Percentiles rank a stretch among this genome's conserved stretches.
Conservation (phyloP, 805 yeast genomes). For the Vanderwaltozyma yarrowii region DNA sequence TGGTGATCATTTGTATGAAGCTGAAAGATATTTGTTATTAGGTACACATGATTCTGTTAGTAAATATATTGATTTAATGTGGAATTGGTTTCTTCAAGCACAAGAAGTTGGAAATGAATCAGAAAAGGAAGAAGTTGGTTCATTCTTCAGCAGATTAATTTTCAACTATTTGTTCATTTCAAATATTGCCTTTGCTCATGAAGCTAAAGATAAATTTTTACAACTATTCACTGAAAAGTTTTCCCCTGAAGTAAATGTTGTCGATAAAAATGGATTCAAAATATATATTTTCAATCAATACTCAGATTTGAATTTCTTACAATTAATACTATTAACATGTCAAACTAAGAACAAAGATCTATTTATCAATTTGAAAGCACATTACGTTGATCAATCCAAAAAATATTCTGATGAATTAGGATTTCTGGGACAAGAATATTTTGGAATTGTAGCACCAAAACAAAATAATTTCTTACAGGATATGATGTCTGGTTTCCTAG, state of each 20-base stretch:
- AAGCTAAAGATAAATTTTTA: conserved; percentile 32
- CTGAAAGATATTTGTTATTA: conserved; percentile 62
- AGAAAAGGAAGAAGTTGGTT: conserved; percentile 25
- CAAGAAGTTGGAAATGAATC: conserved; percentile 15
- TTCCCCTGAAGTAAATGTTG: conserved; percentile 15
- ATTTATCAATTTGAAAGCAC: conserved; percentile 41
- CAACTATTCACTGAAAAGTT: conserved; percentile 20
- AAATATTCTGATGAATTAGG: conserved; percentile 35
- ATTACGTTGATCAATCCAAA: conserved; percentile 33
- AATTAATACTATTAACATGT: conserved; percentile 51
- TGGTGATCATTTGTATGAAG: conserved; percentile 45
- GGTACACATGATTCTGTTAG: conserved; percentile 52
- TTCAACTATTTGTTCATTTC: conserved; percentile 63
- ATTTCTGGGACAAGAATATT: conserved; percentile 51
- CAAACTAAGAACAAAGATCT: conserved; percentile 42
- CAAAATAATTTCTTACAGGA: conserved; percentile 53
- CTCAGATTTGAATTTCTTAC: conserved; percentile 56
- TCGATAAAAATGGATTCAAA: conserved; percentile 26
- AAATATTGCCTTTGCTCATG: conserved; percentile 50
- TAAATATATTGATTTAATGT: conserved; percentile 35
- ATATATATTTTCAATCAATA: conserved; percentile 31
- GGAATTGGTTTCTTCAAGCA: conserved; percentile 37
- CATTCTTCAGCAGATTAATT: conserved; percentile 46
- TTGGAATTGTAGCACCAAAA: conserved; percentile 44
- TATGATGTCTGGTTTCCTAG: conserved; percentile 64